Base-by-base conservation (phyloP, 345 rosid genomes). In the Punica granatum region DNA sequence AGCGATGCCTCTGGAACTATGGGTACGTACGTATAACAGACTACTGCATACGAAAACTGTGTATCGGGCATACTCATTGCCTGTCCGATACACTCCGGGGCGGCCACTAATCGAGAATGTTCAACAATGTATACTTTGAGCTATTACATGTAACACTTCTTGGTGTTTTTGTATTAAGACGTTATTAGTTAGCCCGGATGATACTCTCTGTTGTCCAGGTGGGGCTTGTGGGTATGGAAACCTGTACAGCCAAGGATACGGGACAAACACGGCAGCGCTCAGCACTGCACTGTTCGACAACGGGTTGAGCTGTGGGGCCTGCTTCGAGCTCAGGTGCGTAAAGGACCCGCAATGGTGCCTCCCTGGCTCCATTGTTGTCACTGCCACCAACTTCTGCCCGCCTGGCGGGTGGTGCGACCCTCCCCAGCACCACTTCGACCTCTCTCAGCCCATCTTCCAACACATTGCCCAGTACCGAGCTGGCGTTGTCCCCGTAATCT, bases 371-470 rank as follows among this genome's bases (percentile, higher is more conserved):
- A 84, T 88, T 49, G 69, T 83, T 21, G 89, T 88, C 83, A 88
- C 95, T 7, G 91, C 95, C 43, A 88, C 95, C 48, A 88, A 88
- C 75, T 88, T 88, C 70, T 88, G 95, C 79, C 95, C 92, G 30
- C 92, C 95, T n/a, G 92, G 95, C 13, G 95, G 95, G 44, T 86
- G 86, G 79, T 88, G 95, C 46, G 89, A 88, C 78, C 88, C 93
- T 77, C 90, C 93, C 1, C 81, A 83, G 67, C 89, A 71, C 67
- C 95, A 88, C 72, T 88, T 88, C 28, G 95, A 88, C 65, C 88
- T 88, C 67, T 88, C 95, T 69, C 95, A 88, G 72, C 95, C 95
- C 0, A 74, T 86, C 51, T 88, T 83, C 74, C 84, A 88, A 56
- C 84, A 70, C 62, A 88, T 88, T 51, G 95, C 92, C 16, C 82